Evolutionary conservation across 2,329 filamentous ascomycete species (phyloP), one percentile per base, ranked within the genome.

Genomic region (Fusarium scirpi): DNA sequence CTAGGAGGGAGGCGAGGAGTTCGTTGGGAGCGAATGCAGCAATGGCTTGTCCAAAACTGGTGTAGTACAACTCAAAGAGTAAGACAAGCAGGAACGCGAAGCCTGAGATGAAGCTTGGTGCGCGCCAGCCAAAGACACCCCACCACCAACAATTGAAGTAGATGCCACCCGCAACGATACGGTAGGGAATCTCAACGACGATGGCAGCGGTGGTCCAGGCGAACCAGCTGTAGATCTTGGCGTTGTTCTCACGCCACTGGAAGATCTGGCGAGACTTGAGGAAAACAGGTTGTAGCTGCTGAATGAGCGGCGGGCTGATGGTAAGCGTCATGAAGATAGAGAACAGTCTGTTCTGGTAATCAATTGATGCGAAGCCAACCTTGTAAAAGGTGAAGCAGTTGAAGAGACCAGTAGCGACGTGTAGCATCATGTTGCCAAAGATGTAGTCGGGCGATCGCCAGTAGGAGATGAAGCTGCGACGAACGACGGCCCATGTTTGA

Each of bases 201-300:
- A 94, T 85, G 3, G 87, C 85, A 0, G 87, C 90, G 4, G 88
- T 89, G 0, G 88, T 86, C 79, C 92, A 93, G 0, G 91, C 90
- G 16, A 87, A 80, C 92, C 92, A 94, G 3, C 88, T 90, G 80
- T 95, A 96, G 27, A 94, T 93, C 78, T 94, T 94, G 18, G 91
- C 88, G n/a, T 88, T 92, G 51, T 89, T 86, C 78, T 96, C 93
- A 8, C 93, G 86, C 3, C 86, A 88, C 76, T 91, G 82, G 80
- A 92, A 96, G 27, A 95, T 84, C 32, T 87, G 84, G 6, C 91
- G 85, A 46, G 89, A 87, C 62, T 87, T 82, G 54, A 94, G 81
- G 76, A 91, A 94, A 8, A 88, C 87, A 1, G 92, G 92, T 74
- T 94, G 91, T 1, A 94, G 83, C 72, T 94, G 92, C 73, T 94